Evolutionary conservation across 2,329 filamentous ascomycete genomes (phyloP), one percentile per base, ranked within the genome.

Genomic region (Claviceps pazoutovae): DNA sequence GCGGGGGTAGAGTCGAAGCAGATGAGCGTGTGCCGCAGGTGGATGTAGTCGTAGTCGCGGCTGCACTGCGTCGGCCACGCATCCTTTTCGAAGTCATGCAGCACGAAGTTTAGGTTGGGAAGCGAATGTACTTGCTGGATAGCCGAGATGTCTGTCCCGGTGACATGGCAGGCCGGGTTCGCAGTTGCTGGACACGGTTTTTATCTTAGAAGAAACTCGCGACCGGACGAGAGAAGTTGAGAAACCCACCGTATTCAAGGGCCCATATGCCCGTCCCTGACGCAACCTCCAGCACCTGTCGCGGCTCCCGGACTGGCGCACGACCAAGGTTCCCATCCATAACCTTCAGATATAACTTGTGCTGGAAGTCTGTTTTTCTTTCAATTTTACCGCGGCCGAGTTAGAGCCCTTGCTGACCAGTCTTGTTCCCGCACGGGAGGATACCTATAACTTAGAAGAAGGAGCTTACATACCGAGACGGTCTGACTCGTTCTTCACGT

Each of bases 241-340:
- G 26, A 30, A 9, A 30, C 39, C 3, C 58, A 59, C 70, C 72
- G 56, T 74, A 71, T 42, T 74, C 70, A n/a, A 74, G 68, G 2
- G 74, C 72, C 74, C 74, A 78, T 46, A 71, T 69, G 6, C 74
- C 74, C 3, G 71, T 75, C 13, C 74, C 74, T 0, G 74, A 76
- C 3, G 74, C 75, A 17, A 76, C 61, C 58, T 78, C 75, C 5
- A 78, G 64, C 19, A 72, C 69, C 21, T 67, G 64, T 41, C 64
- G 65, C 1, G 69, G 67, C 8, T 66, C 60, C 2, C 64, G 57
- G 13, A 74, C 59, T 3, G 75, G 74, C 6, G 72, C 69, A 14
- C 71, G 63, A 57, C 68, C 68, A 5, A 76, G 66, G 41, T 66
- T 65, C 47, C 72, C 71, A 36, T 65, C 62, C 43, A 72, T 67